Conservation (phyloP, 768 basidiomycete species). For the Mycena epipterygia region DNA sequence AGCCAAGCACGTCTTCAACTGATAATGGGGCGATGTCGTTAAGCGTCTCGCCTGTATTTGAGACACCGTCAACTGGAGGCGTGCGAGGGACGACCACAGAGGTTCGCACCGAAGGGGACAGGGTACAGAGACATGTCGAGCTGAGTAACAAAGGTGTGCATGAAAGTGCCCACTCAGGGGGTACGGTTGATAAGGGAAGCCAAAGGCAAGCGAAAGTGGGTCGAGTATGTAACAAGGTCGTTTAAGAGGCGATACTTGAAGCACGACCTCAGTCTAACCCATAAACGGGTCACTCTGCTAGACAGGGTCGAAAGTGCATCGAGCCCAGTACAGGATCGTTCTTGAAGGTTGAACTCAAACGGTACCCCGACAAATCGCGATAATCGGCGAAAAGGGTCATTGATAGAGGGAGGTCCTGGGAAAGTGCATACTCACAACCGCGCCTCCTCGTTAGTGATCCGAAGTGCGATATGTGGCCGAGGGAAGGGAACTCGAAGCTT, state of each 20-base stretch:
- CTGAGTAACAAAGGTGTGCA: conserved; percentile 25
- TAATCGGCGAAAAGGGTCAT: too few relatives aligned
- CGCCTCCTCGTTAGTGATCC: too few relatives aligned
- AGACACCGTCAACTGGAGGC: not conserved
- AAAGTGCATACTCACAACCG: too few relatives aligned
- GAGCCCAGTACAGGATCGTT: not conserved
- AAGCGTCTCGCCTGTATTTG: not conserved
- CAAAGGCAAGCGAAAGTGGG: not conserved
- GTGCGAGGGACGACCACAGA: not conserved
- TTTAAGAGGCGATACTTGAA: conserved; percentile 18
- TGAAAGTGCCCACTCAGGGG: not conserved
- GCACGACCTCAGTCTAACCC: not conserved
- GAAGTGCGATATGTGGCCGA: too few relatives aligned
- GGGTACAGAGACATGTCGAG: conserved; percentile 20
- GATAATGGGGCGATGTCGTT: conserved; percentile 5
- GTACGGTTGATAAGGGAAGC: conserved; percentile 8
- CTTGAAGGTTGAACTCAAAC: too few relatives aligned
- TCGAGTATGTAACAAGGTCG: conserved; percentile 8
- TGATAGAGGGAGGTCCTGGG: too few relatives aligned
- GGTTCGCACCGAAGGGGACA: conserved; percentile 10
- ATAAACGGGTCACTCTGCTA: not conserved
- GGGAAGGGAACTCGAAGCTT: too few relatives aligned
- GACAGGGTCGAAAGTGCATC: not conserved
- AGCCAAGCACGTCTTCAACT: conserved; percentile 9
- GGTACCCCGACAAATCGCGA: too few relatives aligned